These are phyloP conservation scores for Cryptosporidium parvum DNA, from an alignment of 169 alveolate genomes.

Conservation along the genomic window DNA sequence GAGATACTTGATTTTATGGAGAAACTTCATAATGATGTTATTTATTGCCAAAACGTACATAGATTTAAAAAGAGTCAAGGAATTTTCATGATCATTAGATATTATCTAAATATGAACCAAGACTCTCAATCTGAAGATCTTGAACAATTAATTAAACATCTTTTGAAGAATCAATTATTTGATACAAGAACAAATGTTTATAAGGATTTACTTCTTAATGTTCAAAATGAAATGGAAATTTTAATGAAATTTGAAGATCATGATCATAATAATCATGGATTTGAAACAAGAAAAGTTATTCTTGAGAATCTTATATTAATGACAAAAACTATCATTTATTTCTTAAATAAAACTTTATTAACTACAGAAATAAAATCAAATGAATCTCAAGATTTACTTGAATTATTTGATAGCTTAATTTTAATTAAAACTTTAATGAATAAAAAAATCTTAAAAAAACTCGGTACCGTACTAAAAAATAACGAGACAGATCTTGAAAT, in stretches of 20 bases:
- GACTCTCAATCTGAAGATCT: background rate
- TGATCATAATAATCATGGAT: background rate
- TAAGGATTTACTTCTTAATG: background rate
- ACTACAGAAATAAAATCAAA: background rate
- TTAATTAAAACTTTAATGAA: slow-evolving; percentile 22
- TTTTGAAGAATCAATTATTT: background rate
- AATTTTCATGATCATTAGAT: slow-evolving; percentile 18
- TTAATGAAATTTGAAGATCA: slow-evolving; percentile 17
- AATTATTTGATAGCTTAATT: slow-evolving; percentile 1
- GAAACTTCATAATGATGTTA: slow-evolving; percentile 20
- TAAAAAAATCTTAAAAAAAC: slow-evolving; percentile 1
- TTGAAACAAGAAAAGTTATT: background rate
- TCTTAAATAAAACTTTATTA: slow-evolving; percentile 21
- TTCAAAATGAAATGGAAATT: slow-evolving; percentile 10
- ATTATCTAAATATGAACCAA: background rate
- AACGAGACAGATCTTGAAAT: background rate
- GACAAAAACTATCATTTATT: slow-evolving; percentile 2
- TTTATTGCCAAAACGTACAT: background rate
- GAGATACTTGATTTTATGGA: slow-evolving; percentile 27
- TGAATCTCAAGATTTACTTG: background rate
- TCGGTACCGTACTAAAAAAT: background rate
- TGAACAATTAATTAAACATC: slow-evolving; percentile 17
- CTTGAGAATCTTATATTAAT: slow-evolving; percentile 8
- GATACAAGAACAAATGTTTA: background rate
- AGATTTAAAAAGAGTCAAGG: slow-evolving; percentile 9